These are phyloP conservation scores for Paramarasmius palmivorus DNA, from an alignment of 1,284 basidiomycete species.

Conservation along the genomic window DNA sequence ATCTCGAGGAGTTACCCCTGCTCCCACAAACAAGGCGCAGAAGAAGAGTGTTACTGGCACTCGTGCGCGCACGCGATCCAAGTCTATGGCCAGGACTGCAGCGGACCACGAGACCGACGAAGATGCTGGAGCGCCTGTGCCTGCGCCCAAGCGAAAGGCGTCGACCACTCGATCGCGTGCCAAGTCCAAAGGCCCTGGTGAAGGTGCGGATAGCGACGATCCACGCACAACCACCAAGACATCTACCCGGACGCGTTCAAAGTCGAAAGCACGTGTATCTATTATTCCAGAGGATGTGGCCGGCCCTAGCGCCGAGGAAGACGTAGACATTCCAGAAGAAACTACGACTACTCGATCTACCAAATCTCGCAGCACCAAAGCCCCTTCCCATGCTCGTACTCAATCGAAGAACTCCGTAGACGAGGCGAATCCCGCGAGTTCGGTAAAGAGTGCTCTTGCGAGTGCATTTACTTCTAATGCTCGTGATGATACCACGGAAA, in stretches of 20 bases:
- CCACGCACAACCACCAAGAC: not conserved
- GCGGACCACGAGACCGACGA: constrained; percentile 18
- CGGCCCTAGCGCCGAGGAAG: constrained; percentile 15
- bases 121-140: constrained; percentile 11
- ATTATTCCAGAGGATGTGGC: constrained; percentile 15
- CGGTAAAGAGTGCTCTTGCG: no score
- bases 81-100: constrained; percentile 4
- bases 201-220: not conserved
- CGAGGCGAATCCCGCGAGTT: no score
- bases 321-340: not conserved
- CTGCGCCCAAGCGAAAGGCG: constrained; percentile 21
- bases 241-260: not conserved
- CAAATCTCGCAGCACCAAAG: not conserved
- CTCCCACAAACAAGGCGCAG: constrained; percentile 8
- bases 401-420: not conserved
- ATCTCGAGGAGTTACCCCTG: constrained; percentile 9
- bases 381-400: not conserved
- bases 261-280: constrained; percentile 15
- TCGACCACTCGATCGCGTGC: constrained; percentile 17
- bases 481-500: not conserved
- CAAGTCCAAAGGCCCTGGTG: not conserved
- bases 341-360: not conserved
- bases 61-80: constrained; percentile 6
- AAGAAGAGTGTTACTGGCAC: not conserved
- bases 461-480: not conserved